phyloP scores from a whole-genome alignment of 2,329 filamentous ascomycete genomes.

The Colletotrichum lini region DNA sequence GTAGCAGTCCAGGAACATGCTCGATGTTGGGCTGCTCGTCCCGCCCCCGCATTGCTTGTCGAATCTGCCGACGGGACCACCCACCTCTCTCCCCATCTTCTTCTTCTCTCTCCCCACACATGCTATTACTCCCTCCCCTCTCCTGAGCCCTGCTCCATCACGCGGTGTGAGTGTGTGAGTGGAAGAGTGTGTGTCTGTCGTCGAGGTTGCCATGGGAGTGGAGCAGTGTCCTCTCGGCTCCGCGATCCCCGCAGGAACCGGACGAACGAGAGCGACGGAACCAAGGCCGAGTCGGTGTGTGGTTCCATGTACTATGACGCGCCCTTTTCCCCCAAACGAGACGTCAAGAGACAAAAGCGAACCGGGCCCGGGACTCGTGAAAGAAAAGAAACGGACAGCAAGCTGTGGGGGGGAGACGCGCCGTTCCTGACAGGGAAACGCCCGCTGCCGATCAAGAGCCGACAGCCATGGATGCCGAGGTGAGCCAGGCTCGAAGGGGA shows the following conservation, averaged over 20 bases:
- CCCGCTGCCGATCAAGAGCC: slow-evolving; percentile 25
- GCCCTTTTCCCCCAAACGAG: not conserved
- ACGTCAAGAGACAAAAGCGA: not conserved
- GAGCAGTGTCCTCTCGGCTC: slow-evolving; percentile 25
- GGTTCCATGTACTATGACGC: not conserved
- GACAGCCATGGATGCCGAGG: not conserved
- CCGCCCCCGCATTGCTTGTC: slow-evolving; percentile 41
- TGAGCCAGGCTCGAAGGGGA: slow-evolving; percentile 2
- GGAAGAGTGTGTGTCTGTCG: not conserved
- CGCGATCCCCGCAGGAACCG: slow-evolving; percentile 34
- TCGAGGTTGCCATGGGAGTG: slow-evolving; percentile 21
- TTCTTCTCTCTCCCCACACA: not conserved
- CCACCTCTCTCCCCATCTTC: not conserved
- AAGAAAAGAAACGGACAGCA: not conserved
- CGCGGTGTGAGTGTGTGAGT: slow-evolving; percentile 20
- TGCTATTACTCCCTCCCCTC: not conserved
- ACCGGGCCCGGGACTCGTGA: not conserved
- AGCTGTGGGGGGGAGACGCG: not conserved
- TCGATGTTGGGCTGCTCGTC: slow-evolving; percentile 12
- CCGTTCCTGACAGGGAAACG: slow-evolving; percentile 26
- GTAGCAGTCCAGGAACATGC: not conserved
- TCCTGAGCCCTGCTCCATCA: slow-evolving; percentile 24
- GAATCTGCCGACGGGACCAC: slow-evolving; percentile 19
- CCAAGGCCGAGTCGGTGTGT: no score
- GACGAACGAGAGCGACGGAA: not conserved